phyloP scores from a whole-genome alignment of 768 basidiomycete genomes.

The Termitomyces sp. region DNA sequence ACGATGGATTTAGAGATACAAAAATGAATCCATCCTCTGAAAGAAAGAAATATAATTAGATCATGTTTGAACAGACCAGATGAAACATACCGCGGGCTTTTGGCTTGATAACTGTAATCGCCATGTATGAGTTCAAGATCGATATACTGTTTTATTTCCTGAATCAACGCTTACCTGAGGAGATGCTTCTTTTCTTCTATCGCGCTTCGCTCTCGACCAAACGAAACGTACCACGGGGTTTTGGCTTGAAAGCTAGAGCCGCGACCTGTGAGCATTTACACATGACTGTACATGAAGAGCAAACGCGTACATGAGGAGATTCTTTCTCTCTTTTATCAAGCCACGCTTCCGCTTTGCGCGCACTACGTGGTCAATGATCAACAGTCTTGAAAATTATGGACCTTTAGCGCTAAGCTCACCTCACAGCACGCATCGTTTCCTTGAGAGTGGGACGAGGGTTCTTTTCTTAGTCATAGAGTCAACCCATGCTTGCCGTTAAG shows the following conservation, averaged over 20 bases:
- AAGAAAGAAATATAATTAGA: no score
- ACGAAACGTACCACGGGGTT: no score
- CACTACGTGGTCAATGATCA: neutral
- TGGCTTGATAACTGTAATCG: neutral
- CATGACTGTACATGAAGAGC: neutral
- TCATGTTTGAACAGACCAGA: no score
- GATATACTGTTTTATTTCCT: neutral
- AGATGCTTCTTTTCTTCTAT: neutral
- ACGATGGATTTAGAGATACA: neutral
- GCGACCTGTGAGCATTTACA: neutral
- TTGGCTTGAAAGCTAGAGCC: neutral
- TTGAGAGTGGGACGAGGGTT: conserved; percentile 1
- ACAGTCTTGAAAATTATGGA: neutral
- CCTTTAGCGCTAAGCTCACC: neutral
- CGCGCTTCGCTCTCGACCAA: neutral
- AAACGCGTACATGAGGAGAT: neutral
- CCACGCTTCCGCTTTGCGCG: neutral
- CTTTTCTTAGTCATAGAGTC: neutral
- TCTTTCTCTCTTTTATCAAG: neutral
- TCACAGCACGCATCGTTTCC: neutral
- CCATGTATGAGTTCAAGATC: neutral
- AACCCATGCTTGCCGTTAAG: neutral
- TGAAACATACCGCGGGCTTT: neutral
- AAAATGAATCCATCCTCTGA: conserved; percentile 2
- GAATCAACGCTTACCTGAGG: neutral